Base-by-base conservation (phyloP, 2,329 filamentous ascomycete genomes). In the Pestalotiopsis sp. region DNA sequence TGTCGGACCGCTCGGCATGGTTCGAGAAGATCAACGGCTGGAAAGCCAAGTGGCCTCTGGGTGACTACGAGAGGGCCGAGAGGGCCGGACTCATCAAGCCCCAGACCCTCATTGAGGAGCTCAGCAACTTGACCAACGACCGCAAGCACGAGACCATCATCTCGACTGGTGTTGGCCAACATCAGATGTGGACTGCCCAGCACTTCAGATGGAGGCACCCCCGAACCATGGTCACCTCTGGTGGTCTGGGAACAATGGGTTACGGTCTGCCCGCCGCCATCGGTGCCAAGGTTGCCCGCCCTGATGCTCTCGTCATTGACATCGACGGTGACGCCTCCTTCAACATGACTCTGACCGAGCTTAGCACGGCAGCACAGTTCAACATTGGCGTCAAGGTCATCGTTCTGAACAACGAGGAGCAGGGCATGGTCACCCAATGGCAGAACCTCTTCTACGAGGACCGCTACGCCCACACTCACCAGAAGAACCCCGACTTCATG, bases 271-370 rank as follows among this genome's bases (percentile, higher is more conserved):
- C 96, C 27, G 93, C 95, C 27, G 95, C 96, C 71, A 98, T 98
- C 73, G 96, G 96, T 71, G 95, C 94, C 76, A 98, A 98, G 86
- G 95, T 97, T 64, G 92, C 91, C n/a, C 81, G 82, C 70, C 87
- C 87, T 0, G 93, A 97, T 65, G 90, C 93, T 70, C 89, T 97
- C 64, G 95, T 98, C 70, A 90, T 98, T 69, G 95, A 98, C 80
- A 97, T 98, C 76, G 96, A 99, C 79, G 96, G 96, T 71, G 96
- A 98, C 80, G 96, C 95, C n/a, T 98, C 95, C 3, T 98, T 99
- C 86, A 93, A 94, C 87, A 98, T 99, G 96, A 98, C 96, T 5
- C 87, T 98, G 69, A 98, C 95, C 1, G 96, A 99, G 84, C 90
- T 99, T 66, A 93, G 92, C 60, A 98, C 95, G 1, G 95, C 95